Conservation (phyloP, 306 rosid genomes). For the Sindora glabra region DNA sequence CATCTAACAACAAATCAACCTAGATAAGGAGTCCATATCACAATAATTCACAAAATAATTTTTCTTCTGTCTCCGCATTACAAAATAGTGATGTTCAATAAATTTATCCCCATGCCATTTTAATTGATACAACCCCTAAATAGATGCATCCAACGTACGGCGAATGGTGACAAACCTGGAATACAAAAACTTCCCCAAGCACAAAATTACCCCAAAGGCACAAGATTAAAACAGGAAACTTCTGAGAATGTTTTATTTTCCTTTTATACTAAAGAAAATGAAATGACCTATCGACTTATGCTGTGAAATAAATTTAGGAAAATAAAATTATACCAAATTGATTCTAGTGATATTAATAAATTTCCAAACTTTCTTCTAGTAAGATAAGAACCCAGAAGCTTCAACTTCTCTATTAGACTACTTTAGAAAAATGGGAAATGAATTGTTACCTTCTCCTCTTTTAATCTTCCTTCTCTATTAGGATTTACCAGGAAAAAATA, state of each 20-base stretch:
- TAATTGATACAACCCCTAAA: conserved; percentile 15
- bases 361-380: background rate
- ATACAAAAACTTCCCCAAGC: conserved; percentile 10
- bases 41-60: no score
- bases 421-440: conserved; percentile 12
- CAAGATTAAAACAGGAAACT: conserved; percentile 8
- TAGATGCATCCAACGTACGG: conserved; percentile 21
- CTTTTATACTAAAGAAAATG: background rate
- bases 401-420: conserved; percentile 40
- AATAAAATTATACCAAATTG: conserved; percentile 4
- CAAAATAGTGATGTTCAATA: conserved; percentile 13
- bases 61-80: conserved; percentile 21
- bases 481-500: conserved; percentile 21
- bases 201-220: conserved; percentile 24
- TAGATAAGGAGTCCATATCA: no score
- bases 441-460: conserved; percentile 29
- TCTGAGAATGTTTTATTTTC: conserved; percentile 1
- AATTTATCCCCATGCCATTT: conserved; percentile 21
- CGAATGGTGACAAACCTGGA: conserved; percentile 22
- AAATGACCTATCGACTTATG: conserved; percentile 14
- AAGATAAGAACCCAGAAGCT: conserved; percentile 24
- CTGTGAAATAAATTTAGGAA: conserved; percentile 10
- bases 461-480: conserved; percentile 19
- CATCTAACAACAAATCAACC: conserved; percentile 28
- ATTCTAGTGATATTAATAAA: conserved; percentile 5